These are phyloP conservation scores for Abrus pulchellus DNA, from an alignment of 306 rosid species.

Conservation along the genomic window DNA sequence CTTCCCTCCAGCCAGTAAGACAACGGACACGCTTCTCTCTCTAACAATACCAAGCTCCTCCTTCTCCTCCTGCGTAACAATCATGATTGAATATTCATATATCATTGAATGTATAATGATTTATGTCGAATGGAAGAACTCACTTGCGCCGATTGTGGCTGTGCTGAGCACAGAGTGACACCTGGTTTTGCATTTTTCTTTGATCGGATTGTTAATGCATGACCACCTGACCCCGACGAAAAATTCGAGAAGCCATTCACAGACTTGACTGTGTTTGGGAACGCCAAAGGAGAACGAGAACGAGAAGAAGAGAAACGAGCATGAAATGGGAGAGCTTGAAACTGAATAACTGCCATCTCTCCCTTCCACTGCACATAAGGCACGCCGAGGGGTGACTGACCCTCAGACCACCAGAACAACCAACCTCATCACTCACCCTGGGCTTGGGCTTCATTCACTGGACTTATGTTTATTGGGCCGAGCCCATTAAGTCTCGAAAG, in stretches of 20 bases:
- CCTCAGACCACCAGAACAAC: no score
- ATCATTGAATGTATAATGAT: background rate
- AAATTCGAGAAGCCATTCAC: background rate
- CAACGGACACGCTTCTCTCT: slow-evolving; percentile 74
- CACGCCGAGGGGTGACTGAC: no score
- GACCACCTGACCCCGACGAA: background rate
- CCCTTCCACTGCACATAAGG: no score
- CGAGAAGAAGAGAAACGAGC: background rate
- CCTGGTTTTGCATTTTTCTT: slow-evolving; percentile 7
- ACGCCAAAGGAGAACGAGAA: background rate
- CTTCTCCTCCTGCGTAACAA: background rate
- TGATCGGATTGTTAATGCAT: background rate
- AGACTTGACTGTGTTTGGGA: slow-evolving; percentile 2
- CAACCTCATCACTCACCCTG: no score
- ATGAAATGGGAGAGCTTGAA: background rate
- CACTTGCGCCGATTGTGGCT: slow-evolving; percentile 8
- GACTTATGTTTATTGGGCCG: background rate
- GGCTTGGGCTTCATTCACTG: no score
- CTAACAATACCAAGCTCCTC: slow-evolving; percentile 54
- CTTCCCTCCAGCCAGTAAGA: slow-evolving; percentile 84
- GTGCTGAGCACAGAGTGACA: slow-evolving; percentile 20
- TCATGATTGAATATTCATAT: no score
- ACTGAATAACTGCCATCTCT: slow-evolving; percentile 43
- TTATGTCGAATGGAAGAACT: background rate
- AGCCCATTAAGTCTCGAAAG: background rate